Conservation (phyloP, 176 grass and related monocot genomes). For the Olyra latifolia region DNA sequence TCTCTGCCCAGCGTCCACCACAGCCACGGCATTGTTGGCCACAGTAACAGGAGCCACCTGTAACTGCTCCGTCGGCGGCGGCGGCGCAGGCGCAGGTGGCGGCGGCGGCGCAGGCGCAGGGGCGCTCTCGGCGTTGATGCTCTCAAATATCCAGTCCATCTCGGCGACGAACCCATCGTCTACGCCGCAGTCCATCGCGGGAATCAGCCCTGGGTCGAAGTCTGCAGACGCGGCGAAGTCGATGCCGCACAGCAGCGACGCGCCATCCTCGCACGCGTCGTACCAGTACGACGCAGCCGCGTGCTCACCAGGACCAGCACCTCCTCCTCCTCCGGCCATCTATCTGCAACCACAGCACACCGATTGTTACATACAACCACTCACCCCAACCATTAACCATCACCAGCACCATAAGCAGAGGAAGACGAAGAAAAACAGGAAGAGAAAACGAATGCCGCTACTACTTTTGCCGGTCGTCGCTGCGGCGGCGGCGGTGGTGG, state of each 20-base stretch:
- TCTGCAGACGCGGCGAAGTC: slow-evolving; percentile 63
- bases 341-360: slow-evolving; percentile 23
- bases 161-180: slow-evolving; percentile 90
- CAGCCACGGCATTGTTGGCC: slow-evolving; percentile 19
- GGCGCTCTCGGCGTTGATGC: slow-evolving; percentile 68
- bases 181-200: slow-evolving; percentile 47
- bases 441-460: slow-evolving; percentile 43
- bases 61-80: slow-evolving; percentile 8
- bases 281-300: slow-evolving; percentile 78
- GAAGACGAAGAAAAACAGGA: background rate
- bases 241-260: slow-evolving; percentile 63
- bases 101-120: background rate
- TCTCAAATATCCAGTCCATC: slow-evolving; percentile 92
- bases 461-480: slow-evolving; percentile 29
- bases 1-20: slow-evolving; percentile 13
- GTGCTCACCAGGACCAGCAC: slow-evolving; percentile 36
- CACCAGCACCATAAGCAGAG: background rate
- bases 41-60: background rate
- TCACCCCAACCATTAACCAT: background rate
- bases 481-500: background rate
- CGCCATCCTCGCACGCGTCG: slow-evolving; percentile 80
- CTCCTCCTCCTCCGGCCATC: slow-evolving; percentile 45
- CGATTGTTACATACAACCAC: slow-evolving; percentile 11
- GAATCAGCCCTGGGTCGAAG: slow-evolving; percentile 67
- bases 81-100: background rate